phyloP scores from a whole-genome alignment of 2,329 filamentous ascomycete genomes.

The Mycocentrospora acerina region DNA sequence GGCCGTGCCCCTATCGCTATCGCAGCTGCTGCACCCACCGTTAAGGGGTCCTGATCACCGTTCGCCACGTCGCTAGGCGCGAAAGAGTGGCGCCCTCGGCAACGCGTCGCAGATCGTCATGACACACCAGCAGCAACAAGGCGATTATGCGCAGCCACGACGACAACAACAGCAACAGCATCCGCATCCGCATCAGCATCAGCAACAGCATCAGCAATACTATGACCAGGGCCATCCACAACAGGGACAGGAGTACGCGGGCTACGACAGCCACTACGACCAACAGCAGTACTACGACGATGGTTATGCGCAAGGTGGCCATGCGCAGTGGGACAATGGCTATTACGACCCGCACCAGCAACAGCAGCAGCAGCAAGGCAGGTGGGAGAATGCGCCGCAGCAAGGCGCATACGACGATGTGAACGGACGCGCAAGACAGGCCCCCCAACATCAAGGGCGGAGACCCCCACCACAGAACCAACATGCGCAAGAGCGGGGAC shows the following conservation, averaged over 20 bases:
- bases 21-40: constrained; percentile 14
- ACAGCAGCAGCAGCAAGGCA: constrained; percentile 21
- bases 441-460: constrained; percentile 15
- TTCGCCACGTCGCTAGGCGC: constrained; percentile 21
- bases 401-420: constrained; percentile 25
- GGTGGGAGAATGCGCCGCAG: constrained; percentile 11
- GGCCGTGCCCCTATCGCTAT: no score
- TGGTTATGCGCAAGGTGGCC: constrained; percentile 35
- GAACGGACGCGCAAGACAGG: constrained; percentile 22
- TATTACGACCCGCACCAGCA: constrained; percentile 18
- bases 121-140: constrained; percentile 45
- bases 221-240: constrained; percentile 11
- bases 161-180: constrained; percentile 37
- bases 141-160: constrained; percentile 37
- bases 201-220: constrained; percentile 3
- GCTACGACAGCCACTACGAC: constrained; percentile 32
- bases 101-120: constrained; percentile 29
- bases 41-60: constrained; percentile 24
- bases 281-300: constrained; percentile 37
- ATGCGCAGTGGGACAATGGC: constrained; percentile 38
- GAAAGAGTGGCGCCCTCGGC: constrained; percentile 11
- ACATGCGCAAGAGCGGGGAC: constrained; percentile 29
- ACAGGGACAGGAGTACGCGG: constrained; percentile 28
- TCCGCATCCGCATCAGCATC: constrained; percentile 13
- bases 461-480: constrained; percentile 23